Evolutionary conservation across 2,329 filamentous ascomycete species (phyloP).

Genomic region (Epichloe bromicola): DNA sequence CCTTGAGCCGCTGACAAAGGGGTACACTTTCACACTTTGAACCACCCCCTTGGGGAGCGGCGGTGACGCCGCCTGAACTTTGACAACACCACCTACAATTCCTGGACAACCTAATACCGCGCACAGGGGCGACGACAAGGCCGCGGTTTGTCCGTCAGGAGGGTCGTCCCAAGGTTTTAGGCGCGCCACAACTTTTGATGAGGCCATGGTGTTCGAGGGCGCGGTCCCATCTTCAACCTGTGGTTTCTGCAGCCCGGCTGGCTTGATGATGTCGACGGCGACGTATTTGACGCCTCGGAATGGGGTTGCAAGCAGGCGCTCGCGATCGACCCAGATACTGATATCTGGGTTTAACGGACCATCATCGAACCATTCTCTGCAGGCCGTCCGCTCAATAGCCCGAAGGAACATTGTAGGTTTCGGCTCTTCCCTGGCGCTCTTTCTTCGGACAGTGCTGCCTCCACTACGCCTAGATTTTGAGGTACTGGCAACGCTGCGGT

Average conservation of each 20-base stretch:
- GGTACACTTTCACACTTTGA: slow-evolving; percentile 61
- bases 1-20: slow-evolving; percentile 53
- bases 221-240: slow-evolving; percentile 54
- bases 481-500: slow-evolving; percentile 65
- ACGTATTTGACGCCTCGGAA: slow-evolving; percentile 68
- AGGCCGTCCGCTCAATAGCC: slow-evolving; percentile 58
- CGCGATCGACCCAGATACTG: slow-evolving; percentile 74
- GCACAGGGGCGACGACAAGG: slow-evolving; percentile 67
- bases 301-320: slow-evolving; percentile 57
- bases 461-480: slow-evolving; percentile 70
- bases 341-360: slow-evolving; percentile 44
- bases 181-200: slow-evolving; percentile 58
- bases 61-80: slow-evolving; percentile 68
- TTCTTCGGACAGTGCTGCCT: slow-evolving; percentile 53
- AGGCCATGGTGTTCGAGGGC: slow-evolving; percentile 28
- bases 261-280: slow-evolving; percentile 73
- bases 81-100: slow-evolving; percentile 75
- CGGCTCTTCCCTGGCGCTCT: slow-evolving; percentile 47
- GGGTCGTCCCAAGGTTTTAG: slow-evolving; percentile 74
- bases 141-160: slow-evolving; percentile 66
- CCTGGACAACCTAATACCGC: slow-evolving; percentile 56
- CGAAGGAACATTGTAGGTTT: slow-evolving; percentile 63
- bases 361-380: slow-evolving; percentile 68
- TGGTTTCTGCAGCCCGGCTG: slow-evolving; percentile 61
- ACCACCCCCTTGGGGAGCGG: slow-evolving; percentile 55